These are phyloP conservation scores for Helicocarpus griseus DNA, from an alignment of 2,329 filamentous ascomycete genomes.

Conservation along the genomic window DNA sequence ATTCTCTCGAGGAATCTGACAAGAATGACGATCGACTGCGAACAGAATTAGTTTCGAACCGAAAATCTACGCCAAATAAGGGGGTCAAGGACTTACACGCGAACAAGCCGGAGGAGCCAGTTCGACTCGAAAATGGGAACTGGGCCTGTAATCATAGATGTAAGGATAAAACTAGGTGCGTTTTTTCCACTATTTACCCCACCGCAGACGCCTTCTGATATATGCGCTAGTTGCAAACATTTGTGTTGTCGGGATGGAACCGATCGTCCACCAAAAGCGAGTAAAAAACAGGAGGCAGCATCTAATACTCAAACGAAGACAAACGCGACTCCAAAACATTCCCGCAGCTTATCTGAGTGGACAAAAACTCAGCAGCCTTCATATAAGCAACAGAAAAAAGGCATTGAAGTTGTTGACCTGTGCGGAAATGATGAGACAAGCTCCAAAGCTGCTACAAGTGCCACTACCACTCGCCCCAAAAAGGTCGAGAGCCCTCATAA, in stretches of 20 bases:
- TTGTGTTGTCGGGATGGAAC: constrained; percentile 62
- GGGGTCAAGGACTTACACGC: constrained; percentile 5
- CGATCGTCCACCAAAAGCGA: constrained; percentile 49
- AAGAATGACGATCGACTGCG: not conserved
- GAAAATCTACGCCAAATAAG: constrained; percentile 7
- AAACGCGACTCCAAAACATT: not conserved
- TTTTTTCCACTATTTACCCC: constrained; percentile 18
- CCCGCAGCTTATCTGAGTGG: not conserved
- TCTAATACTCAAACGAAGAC: not conserved
- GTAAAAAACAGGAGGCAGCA: constrained; percentile 16
- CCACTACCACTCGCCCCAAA: not conserved
- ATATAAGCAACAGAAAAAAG: not conserved
- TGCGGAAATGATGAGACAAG: not conserved
- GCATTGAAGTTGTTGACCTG: constrained; percentile 12
- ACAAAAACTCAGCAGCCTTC: not conserved
- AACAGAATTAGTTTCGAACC: constrained; percentile 1
- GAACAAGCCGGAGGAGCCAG: constrained; percentile 29
- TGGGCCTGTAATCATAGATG: constrained; percentile 67
- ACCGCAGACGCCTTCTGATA: constrained; percentile 24
- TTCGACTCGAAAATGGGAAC: constrained; percentile 56
- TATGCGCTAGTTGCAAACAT: constrained; percentile 53
- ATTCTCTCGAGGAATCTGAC: constrained; percentile 11
- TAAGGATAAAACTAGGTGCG: constrained; percentile 44
- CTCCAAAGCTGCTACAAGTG: not conserved
- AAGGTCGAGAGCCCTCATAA: not conserved